Conservation (phyloP, 371 early-diverging fungal species). For the Apophysomyces variabilis region DNA sequence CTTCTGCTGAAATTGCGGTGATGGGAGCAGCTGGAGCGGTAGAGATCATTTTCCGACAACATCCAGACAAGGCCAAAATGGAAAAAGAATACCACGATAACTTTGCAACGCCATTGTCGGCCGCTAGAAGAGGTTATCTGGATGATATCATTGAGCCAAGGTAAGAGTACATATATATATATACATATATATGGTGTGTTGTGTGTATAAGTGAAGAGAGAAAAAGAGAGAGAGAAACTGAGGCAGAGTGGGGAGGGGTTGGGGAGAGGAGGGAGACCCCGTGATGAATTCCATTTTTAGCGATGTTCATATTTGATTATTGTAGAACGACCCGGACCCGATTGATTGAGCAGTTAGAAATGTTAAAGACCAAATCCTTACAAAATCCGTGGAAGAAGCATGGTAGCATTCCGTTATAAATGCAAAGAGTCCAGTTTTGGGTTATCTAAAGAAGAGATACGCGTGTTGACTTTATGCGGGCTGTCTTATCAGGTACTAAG, state of each 20-base stretch:
- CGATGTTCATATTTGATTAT: not conserved
- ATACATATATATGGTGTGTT: too few species aligned
- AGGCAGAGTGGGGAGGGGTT: too few species aligned
- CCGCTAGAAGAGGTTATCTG: conserved; percentile 94
- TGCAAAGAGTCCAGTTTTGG: not conserved
- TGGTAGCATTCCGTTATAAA: conserved; percentile 89
- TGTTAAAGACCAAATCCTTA: conserved; percentile 76
- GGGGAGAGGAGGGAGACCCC: not conserved
- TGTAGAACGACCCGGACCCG: conserved; percentile 73
- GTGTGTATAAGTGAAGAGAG: too few species aligned
- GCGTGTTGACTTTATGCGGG: not conserved
- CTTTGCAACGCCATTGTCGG: conserved; percentile 96
- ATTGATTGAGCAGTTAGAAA: conserved; percentile 88
- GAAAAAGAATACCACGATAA: conserved; percentile 89
- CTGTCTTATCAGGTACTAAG: too few species aligned
- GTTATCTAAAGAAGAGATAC: too few species aligned
- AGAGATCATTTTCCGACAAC: conserved; percentile 91
- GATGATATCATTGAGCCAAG: conserved; percentile 93
- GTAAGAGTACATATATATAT: conserved; percentile 16
- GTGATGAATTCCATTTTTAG: not conserved
- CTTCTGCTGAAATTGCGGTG: conserved; percentile 96
- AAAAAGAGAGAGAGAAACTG: too few species aligned
- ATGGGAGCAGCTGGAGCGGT: conserved; percentile 98
- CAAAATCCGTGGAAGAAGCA: conserved; percentile 93
- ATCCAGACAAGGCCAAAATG: conserved; percentile 70